phyloP scores from a whole-genome alignment of 1,139 yeast genomes.

The Pichia sp. region DNA sequence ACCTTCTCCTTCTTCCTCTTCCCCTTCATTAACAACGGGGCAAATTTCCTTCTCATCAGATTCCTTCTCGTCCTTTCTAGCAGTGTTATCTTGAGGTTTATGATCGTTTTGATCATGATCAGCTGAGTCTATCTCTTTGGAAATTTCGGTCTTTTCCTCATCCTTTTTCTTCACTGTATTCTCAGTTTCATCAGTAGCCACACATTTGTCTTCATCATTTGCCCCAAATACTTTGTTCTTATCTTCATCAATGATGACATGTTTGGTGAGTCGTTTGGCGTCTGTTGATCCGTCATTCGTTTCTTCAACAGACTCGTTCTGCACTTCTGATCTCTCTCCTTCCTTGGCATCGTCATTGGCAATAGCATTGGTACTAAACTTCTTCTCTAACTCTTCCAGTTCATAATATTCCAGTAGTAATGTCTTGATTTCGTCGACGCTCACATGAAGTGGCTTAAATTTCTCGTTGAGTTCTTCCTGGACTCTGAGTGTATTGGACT shows the following conservation, averaged over 20 bases:
- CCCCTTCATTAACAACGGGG: too few species aligned
- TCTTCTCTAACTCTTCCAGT: conserved; percentile 19
- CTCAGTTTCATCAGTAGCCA: too few species aligned
- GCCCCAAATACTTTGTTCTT: conserved; percentile 7
- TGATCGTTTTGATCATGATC: background rate
- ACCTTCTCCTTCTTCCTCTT: conserved; percentile 6
- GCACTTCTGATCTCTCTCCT: too few species aligned
- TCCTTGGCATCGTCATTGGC: background rate
- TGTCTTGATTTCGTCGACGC: conserved; percentile 14
- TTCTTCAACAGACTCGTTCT: too few species aligned
- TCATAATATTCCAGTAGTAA: conserved; percentile 23
- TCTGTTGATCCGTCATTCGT: too few species aligned
- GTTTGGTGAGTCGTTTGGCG: conserved; percentile 6
- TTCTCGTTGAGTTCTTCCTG: conserved; percentile 30
- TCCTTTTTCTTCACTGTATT: too few species aligned
- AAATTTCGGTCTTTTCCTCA: background rate
- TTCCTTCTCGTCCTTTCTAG: background rate
- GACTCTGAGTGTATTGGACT: conserved; percentile 11
- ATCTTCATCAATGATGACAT: conserved; percentile 14
- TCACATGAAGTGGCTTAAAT: conserved; percentile 13
- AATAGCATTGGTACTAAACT: conserved; percentile 13
- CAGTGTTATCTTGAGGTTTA: background rate
- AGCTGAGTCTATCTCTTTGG: background rate
- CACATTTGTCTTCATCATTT: too few species aligned
- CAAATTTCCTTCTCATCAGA: background rate